These are phyloP conservation scores for Micromonas pusilla DNA, from an alignment of 139 green algal genomes.

Conservation along the genomic window DNA sequence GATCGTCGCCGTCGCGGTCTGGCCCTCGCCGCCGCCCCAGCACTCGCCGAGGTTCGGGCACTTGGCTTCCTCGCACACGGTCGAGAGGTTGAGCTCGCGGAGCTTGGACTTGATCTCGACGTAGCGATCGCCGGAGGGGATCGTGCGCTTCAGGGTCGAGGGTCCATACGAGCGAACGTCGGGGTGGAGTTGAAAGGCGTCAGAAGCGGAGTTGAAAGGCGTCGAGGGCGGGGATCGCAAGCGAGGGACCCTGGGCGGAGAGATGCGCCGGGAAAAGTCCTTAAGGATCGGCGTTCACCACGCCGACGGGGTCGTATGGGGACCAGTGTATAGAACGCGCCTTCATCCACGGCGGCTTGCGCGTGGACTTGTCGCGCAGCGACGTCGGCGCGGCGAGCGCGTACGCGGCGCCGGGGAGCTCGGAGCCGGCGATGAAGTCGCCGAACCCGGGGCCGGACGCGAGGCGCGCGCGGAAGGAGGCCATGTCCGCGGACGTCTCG, in stretches of 20 bases:
- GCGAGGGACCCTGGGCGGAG: too few species aligned
- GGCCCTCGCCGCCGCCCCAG: constrained; percentile 68
- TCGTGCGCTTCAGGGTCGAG: too few species aligned
- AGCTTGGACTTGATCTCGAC: constrained; percentile 83
- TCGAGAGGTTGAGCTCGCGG: constrained; percentile 89
- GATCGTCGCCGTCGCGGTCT: constrained; percentile 96
- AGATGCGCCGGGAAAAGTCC: too few species aligned
- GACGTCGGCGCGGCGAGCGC: neutral
- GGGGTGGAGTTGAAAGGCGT: too few species aligned
- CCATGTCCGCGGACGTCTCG: neutral
- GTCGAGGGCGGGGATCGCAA: too few species aligned
- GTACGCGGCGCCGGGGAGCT: neutral
- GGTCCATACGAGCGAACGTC: too few species aligned
- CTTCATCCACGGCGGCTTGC: constrained; percentile 99
- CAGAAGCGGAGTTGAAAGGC: too few species aligned
- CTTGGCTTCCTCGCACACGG: constrained; percentile 92
- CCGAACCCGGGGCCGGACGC: neutral
- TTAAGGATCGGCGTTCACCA: too few species aligned
- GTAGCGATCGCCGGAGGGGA: constrained; percentile 50
- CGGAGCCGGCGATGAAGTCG: neutral
- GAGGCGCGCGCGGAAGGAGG: neutral
- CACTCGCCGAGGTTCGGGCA: constrained; percentile 94
- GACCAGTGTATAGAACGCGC: too few species aligned
- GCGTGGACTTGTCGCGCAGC: constrained; percentile 10
- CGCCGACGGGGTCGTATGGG: too few species aligned